These are phyloP conservation scores for Hygrophoropsis aurantiaca DNA, from an alignment of 768 basidiomycete genomes.

Conservation along the genomic window DNA sequence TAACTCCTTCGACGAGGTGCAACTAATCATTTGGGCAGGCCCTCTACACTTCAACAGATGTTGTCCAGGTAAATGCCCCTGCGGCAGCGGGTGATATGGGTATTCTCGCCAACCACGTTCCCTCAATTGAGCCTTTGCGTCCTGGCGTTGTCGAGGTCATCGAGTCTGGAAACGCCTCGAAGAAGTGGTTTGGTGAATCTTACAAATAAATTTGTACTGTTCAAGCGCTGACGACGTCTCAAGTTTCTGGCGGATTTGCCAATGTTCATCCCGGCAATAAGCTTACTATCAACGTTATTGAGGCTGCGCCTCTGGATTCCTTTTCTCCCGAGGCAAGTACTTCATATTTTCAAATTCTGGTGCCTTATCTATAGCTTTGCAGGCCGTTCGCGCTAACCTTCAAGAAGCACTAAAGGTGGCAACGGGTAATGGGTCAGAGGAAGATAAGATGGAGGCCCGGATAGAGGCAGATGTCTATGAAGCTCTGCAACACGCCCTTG, in stretches of 20 bases:
- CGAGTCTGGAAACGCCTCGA: constrained; percentile 70
- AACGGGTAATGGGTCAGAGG: constrained; percentile 82
- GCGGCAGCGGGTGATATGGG: constrained; percentile 98
- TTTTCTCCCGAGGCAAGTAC: constrained; percentile 84
- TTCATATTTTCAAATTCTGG: not conserved
- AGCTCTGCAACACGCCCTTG: constrained; percentile 84
- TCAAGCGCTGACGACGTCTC: constrained; percentile 4
- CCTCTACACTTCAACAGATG: constrained; percentile 87
- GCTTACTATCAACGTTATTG: constrained; percentile 94
- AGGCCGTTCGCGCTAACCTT: constrained; percentile 90
- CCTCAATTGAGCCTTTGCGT: constrained; percentile 93
- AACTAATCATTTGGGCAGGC: constrained; percentile 49
- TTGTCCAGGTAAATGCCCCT: constrained; percentile 92
- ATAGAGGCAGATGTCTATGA: constrained; percentile 98
- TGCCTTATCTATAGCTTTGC: constrained; percentile 12
- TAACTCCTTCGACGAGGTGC: constrained; percentile 7
- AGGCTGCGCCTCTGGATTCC: constrained; percentile 88
- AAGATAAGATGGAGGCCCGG: constrained; percentile 89
- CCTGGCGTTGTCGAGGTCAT: constrained; percentile 95
- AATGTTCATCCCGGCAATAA: constrained; percentile 97
- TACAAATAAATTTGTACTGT: not conserved
- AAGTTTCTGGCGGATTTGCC: constrained; percentile 96
- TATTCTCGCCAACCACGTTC: constrained; percentile 97
- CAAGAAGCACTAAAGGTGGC: constrained; percentile 85
- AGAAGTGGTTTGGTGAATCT: constrained; percentile 95